A percentile compares a stretch with the other conserved stretches of the same genome.
These are phyloP conservation scores for Ambrosiella xylebori DNA, from an alignment of 2,329 filamentous ascomycete species.

Conservation along the genomic window DNA sequence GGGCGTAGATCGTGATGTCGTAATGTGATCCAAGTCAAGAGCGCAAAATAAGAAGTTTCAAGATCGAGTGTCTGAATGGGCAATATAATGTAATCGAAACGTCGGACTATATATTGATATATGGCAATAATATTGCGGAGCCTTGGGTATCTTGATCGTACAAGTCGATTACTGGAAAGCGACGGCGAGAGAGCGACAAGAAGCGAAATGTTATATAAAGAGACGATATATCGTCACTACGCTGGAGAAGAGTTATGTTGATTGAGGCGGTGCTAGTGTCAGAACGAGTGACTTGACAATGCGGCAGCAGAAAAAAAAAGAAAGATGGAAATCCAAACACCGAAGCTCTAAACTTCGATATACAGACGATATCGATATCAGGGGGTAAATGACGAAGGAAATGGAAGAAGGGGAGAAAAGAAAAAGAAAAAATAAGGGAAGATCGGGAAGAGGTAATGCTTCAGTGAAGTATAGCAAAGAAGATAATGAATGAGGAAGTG, in stretches of 20 bases:
- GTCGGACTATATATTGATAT: too few species aligned
- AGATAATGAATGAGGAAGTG: neutral
- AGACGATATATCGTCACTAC: constrained; percentile 1
- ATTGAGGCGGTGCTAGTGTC: neutral
- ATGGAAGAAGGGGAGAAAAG: constrained; percentile 1
- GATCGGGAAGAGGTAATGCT: constrained; percentile 5
- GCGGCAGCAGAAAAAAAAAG: constrained; percentile 1
- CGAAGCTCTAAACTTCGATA: neutral
- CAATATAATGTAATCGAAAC: too few species aligned
- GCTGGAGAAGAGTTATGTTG: neutral
- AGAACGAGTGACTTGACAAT: constrained; percentile 9
- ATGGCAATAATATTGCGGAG: too few species aligned
- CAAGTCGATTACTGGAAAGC: neutral
- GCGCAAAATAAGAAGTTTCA: neutral
- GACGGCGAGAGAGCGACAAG: constrained; percentile 7
- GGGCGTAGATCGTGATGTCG: neutral
- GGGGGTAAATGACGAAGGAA: constrained; percentile 10
- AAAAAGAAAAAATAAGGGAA: constrained; percentile 5
- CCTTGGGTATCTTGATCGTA: too few species aligned
- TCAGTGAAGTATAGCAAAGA: neutral
- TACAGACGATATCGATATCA: constrained; percentile 2
- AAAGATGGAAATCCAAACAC: neutral
- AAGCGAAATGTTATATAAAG: constrained; percentile 1
- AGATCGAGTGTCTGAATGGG: too few species aligned
- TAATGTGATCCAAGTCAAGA: neutral